A percentile compares a stretch with the other conserved stretches of the same genome.
Conservation (phyloP, 176 grass and related monocot genomes). For the Eremochloa ophiuroides region DNA sequence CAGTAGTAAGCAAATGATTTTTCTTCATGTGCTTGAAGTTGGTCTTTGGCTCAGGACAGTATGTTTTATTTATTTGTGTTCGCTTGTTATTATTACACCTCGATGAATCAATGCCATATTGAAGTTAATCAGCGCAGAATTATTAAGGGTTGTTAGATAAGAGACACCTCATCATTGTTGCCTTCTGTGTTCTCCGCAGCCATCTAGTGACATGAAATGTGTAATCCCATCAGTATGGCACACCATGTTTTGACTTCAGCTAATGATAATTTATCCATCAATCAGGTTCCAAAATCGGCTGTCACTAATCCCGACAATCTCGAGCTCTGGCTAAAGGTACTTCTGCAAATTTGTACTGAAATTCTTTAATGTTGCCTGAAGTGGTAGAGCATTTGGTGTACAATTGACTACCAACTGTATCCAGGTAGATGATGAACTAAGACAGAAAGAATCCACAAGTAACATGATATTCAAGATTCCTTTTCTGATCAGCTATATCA, state of each 20-base stretch:
- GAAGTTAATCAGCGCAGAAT: background rate
- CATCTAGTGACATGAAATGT: background rate
- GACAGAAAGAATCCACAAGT: constrained; percentile 74
- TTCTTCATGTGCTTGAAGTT: background rate
- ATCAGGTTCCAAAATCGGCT: constrained; percentile 78
- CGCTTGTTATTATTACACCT: background rate
- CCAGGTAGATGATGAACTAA: constrained; percentile 81
- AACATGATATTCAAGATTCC: constrained; percentile 95
- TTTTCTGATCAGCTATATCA: constrained; percentile 86
- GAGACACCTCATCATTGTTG: background rate
- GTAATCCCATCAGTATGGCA: background rate
- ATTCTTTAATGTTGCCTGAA: background rate
- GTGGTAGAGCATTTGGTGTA: background rate
- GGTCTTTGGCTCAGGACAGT: background rate
- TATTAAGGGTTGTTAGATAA: background rate
- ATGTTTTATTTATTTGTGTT: background rate
- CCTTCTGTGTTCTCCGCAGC: background rate
- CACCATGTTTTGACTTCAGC: background rate
- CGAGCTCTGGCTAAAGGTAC: constrained; percentile 90
- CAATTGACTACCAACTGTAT: constrained; percentile 21
- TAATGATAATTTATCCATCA: background rate
- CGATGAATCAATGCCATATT: background rate
- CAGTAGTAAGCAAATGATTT: constrained; percentile 62
- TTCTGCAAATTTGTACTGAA: background rate
- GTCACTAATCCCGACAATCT: constrained; percentile 69